Percentiles rank a stretch among this genome's conserved stretches.
These are phyloP conservation scores for Trichoderma cornu-damae DNA, from an alignment of 2,329 filamentous ascomycete species.

Conservation along the genomic window DNA sequence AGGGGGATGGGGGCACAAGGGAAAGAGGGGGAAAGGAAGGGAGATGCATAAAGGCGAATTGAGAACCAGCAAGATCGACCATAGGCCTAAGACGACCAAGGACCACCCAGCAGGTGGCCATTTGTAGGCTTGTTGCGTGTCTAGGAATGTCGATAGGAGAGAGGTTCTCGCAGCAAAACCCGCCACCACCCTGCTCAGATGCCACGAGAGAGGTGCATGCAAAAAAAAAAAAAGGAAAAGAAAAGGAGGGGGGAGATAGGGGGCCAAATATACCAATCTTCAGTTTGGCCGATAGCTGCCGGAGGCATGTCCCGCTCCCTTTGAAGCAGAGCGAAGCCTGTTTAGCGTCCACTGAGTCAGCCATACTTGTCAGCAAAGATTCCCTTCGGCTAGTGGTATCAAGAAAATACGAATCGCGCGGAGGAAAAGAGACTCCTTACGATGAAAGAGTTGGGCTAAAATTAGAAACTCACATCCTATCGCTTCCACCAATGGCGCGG, in stretches of 20 bases:
- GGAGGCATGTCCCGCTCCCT: constrained; percentile 52
- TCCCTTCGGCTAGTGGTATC: constrained; percentile 67
- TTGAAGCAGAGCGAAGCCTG: constrained; percentile 80
- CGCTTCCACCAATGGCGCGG: constrained; percentile 72
- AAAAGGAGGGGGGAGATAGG: too few species aligned
- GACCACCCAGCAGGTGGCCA: neutral
- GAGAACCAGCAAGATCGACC: constrained; percentile 20
- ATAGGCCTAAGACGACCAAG: neutral
- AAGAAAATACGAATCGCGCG: constrained; percentile 75
- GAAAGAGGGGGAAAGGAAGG: constrained; percentile 22
- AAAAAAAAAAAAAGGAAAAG: constrained; percentile 18
- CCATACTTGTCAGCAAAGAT: constrained; percentile 62
- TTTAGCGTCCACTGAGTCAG: constrained; percentile 81
- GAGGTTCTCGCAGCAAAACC: constrained; percentile 23
- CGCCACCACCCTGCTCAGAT: constrained; percentile 13
- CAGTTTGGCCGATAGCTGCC: constrained; percentile 35
- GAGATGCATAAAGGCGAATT: constrained; percentile 25
- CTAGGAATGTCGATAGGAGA: constrained; percentile 24
- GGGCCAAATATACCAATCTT: constrained; percentile 27
- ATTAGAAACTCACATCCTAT: constrained; percentile 86
- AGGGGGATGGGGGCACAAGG: constrained; percentile 26
- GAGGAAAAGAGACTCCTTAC: constrained; percentile 77
- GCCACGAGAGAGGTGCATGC: constrained; percentile 18
- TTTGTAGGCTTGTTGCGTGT: constrained; percentile 18
- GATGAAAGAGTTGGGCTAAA: constrained; percentile 60